Evolutionary conservation across 257 asterid genomes (phyloP).

Genomic region (Salvia rosmarinus): DNA sequence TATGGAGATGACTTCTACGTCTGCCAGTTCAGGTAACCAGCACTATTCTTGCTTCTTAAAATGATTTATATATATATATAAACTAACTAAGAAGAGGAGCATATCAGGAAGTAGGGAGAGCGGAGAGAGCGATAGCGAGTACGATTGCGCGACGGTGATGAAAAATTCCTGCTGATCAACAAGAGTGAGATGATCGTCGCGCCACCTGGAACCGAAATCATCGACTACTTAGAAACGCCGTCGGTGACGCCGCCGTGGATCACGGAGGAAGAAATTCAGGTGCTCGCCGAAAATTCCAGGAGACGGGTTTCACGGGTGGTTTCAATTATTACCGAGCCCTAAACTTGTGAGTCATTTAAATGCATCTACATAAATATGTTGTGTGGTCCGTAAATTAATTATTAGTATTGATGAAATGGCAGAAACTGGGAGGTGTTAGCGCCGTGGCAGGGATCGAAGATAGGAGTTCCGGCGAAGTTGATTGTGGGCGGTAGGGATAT

Average conservation of each 20-base stretch:
- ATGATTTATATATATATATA: no score
- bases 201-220: constrained; percentile 52
- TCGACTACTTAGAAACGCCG: constrained; percentile 48
- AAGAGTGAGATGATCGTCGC: constrained; percentile 41
- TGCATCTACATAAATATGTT: neutral
- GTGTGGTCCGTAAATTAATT: no score
- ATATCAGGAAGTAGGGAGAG: constrained; percentile 61
- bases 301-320: constrained; percentile 54
- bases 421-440: constrained; percentile 61
- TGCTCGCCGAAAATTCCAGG: constrained; percentile 58
- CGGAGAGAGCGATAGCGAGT: constrained; percentile 53
- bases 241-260: constrained; percentile 51
- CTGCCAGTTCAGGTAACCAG: constrained; percentile 52
- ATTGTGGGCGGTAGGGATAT: constrained; percentile 51
- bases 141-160: constrained; percentile 47
- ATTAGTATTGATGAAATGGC: neutral
- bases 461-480: constrained; percentile 51
- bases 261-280: constrained; percentile 54
- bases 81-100: no score
- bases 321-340: constrained; percentile 53
- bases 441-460: constrained; percentile 55
- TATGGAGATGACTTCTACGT: constrained; percentile 50
- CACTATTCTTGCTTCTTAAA: no score
- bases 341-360: constrained; percentile 51
- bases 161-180: constrained; percentile 47